Percentiles rank a stretch among this genome's conserved stretches.
phyloP scores from a whole-genome alignment of 169 alveolate species.

The Plasmodium cynomolgi region DNA sequence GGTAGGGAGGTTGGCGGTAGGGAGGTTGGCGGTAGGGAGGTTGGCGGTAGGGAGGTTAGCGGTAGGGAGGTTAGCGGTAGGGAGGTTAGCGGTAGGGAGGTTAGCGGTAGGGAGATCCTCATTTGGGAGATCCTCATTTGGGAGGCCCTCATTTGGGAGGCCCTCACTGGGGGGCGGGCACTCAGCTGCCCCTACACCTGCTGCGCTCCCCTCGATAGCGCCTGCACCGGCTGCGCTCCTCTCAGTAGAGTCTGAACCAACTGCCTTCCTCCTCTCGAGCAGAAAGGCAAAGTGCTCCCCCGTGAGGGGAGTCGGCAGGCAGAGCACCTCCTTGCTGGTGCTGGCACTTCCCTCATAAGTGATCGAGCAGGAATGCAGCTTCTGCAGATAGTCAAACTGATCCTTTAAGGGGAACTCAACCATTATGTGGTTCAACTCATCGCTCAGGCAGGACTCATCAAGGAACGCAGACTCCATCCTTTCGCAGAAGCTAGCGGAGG shows the following conservation, averaged over 20 bases:
- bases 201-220: neutral
- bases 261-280: neutral
- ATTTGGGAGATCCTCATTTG: neutral
- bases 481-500: neutral
- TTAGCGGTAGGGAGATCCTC: too few relatives aligned
- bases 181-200: neutral
- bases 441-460: neutral
- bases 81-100: too few relatives aligned
- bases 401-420: constrained; percentile 15
- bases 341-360: neutral
- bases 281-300: constrained; percentile 14
- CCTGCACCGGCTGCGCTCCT: neutral
- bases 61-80: too few relatives aligned
- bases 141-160: neutral
- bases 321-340: neutral
- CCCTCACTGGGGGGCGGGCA: neutral
- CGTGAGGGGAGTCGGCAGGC: neutral
- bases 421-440: neutral
- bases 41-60: too few relatives aligned
- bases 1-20: too few relatives aligned
- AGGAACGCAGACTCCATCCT: neutral
- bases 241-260: too few relatives aligned
- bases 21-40: too few relatives aligned
- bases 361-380: constrained; percentile 28
- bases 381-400: neutral